Evolutionary conservation across 768 basidiomycete species (phyloP), one percentile per base, ranked within the genome.

Genomic region (Boletus insuetus): DNA sequence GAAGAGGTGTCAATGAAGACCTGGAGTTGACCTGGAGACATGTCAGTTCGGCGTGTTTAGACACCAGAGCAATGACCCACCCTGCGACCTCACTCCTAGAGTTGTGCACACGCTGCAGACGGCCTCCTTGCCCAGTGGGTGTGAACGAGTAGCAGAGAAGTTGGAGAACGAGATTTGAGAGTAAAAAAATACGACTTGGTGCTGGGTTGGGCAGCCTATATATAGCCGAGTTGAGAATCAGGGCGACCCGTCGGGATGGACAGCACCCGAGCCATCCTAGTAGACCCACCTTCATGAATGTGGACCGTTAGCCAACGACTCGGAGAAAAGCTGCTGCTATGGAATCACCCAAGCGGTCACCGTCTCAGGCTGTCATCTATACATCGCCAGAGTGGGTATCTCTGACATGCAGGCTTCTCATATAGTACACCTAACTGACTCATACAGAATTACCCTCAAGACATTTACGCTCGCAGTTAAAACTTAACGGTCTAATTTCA

Each of bases 231-330:
- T 44, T 50, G 38, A 29, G 42, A 45, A 58, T 32, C 49, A 54
- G 61, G 60, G 46, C 42, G n/a, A 48, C 38, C 42, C 40, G 50
- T 55, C 44, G 55, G 6, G 49, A 54, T 4, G 48, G 52, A 58
- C 59, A 59, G 39, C 46, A 34, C 57, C 64, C 59, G 29, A n/a
- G 51, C 41, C 40, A 51, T 42, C 53, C 53, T 8, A 56, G n/a
- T n/a, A n/a, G 43, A 35, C 41, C 46, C 52, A 58, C 48, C 49
- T 40, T 64, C 67, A 67, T 67, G 49, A n/a, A 41, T 44, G 26
- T 10, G 29, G 31, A 38, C 32, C 43, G 51, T 26, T 40, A 46
- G 47, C 49, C 22, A 42, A 39, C 29, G 47, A 39, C n/a, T n/a
- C n/a, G n/a, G n/a, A n/a, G 42, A 39, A 19, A 39, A 29, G 29